Base-by-base conservation (phyloP, 2,329 filamentous ascomycete species). In the Aspergillus pseudonomiae region DNA sequence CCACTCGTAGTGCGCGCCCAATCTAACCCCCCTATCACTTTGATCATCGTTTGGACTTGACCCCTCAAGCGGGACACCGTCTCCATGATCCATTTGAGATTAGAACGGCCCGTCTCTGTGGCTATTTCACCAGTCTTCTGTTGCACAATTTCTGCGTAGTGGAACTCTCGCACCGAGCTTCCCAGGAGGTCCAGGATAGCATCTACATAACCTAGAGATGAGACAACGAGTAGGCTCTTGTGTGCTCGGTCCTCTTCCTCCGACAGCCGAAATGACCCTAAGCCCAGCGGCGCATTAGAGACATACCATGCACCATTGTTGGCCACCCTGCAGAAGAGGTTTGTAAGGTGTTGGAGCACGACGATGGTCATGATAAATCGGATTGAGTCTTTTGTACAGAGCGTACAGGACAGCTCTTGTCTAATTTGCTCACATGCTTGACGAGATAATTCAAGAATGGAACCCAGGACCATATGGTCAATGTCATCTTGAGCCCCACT, bases 11-110 rank as follows among this genome's bases (percentile, higher is more conserved):
- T 36, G 11, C 34, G 52, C 24, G 32, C 52, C 52, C 52, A 55
- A 32, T 55, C 52, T 21, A 55, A 12, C 32, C 32, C 52, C n/a
- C 24, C 52, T 24, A 55, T 21, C n/a, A 26, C 30, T 55, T 28
- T 39, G 34, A 41, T 55, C 34, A 55, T 55, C 12, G 36, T 55
- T 55, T 21, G 30, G n/a, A 55, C 28, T n/a, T 55, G 52, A 19
- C 32, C 10, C 36, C 24, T 55, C 12, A 55, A 24, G 16, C 34
- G 52, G 30, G 21, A 39, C 14, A 55, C 32, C 52, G 32, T 55
- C 52, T 59, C 57, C 26, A 59, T 32, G 6, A 39, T 43, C 57
- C 57, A 59, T 50, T 59, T 59, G 11, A 59, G 19, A 21, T 59
- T 59, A 14, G 28, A 59, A 10, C 43, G 43, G 19, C 57, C 57